Base-by-base conservation (phyloP, 2,329 filamentous ascomycete species). In the Sphaerulina populicola region DNA sequence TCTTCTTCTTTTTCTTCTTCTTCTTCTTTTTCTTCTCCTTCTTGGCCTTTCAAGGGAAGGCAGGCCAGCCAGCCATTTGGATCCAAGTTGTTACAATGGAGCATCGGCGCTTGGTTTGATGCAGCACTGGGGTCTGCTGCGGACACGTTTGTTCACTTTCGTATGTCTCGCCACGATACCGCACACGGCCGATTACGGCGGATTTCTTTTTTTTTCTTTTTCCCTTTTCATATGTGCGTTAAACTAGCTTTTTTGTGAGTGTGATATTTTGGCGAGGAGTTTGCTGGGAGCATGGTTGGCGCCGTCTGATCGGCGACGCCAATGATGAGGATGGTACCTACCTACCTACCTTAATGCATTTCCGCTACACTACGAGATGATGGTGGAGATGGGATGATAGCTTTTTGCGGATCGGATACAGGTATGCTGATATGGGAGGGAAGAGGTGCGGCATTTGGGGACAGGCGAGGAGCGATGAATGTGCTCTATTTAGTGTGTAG, bases 51-150 rank as follows among this genome's bases (percentile, higher is more conserved):
- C 42, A 39, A 27, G 21, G 23, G 38, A 27, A 46, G 44, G 42
- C 30, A 46, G 44, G 42, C 30, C 31, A 41, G 18, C 18, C 18
- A 18, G 18, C 18, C 4, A 18, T 18, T 10, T 41, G 38, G 15
- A 40, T 27, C 12, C 43, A 53, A 55, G 49, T 57, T 51, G 53
- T 50, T 53, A 53, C 58, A 51, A 60, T 62, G 55, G 59, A 60
- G 57, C 57, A 60, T 52, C 47, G 58, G 60, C 55, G 57, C 43
- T 50, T 35, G 5, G 23, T 31, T 43, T 35, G 49, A 21, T 15
- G 18, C 39, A 38, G 33, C 40, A 47, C 41, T 51, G 33, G 21
- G 43, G 37, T 43, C 43, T 41, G 14, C 45, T 41, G 35, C 48
- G 46, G 44, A 51, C 46, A 30, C 38, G 27, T 40, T 44, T 37